Base-by-base conservation (phyloP, 2,329 filamentous ascomycete genomes). In the Ophiostoma quercus region DNA sequence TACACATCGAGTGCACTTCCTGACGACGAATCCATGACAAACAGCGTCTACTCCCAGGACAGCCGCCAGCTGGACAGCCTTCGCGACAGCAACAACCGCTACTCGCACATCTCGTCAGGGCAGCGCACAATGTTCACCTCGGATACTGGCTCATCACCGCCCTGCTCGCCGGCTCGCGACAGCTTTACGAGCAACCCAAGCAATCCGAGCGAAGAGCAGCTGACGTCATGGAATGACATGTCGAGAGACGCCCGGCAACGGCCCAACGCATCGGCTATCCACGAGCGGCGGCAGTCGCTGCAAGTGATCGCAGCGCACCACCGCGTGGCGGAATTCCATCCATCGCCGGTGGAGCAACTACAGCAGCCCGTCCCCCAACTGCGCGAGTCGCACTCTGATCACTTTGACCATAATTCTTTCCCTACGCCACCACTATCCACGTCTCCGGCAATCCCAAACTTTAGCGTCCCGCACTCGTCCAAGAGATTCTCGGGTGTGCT, bases 121-220 rank as follows among this genome's bases (percentile, higher is more conserved):
- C 86, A 88, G 75, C 81, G 85, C 71, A 89, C 87, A 2, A 78
- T 86, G 34, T 75, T 88, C 8, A 88, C 87, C 1, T 88, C 87
- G 0, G 82, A 83, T 22, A 82, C 80, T 39, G 88, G 86, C 0
- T 62, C 57, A 16, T 88, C 87, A 0, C 84, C 85, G 2, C 80
- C 84, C 19, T 82, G 80, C 70, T 89, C 87, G 1, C 87, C 87
- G 0, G 82, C 81, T 0, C 79, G 82, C 14, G 83, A 85, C 47
- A 85, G 80, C 69, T 87, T 87, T 70, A 78, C 78, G 19, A 80
- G 60, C 29, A 37, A n/a, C 78, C 69, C 79, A 77, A 69, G 69
- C 8, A 37, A n/a, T 78, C 69, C 79, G 77, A 69, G 69, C 9
- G 78, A 80, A 3, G 79, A 81, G 19, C 70, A 73, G 29, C 60